Conservation (phyloP, 2,329 filamentous ascomycete species). For the Colletotrichum endophyticum region DNA sequence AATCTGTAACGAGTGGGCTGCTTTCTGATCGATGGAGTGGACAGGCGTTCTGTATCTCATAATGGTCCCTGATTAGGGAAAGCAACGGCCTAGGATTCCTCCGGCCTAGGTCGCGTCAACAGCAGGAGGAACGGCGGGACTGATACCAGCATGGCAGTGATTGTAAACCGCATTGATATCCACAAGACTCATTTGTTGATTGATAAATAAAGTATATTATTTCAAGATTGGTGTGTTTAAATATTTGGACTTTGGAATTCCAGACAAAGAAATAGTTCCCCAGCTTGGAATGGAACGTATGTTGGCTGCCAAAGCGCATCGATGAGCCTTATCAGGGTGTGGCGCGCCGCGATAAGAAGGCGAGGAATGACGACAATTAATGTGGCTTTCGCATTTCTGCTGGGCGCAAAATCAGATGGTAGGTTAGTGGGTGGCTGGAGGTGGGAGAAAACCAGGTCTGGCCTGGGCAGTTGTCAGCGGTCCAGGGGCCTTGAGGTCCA, state of each 20-base stretch:
- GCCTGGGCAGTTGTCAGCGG: neutral
- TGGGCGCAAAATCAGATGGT: neutral
- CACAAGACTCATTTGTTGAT: neutral
- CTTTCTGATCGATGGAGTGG: neutral
- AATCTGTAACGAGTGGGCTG: neutral
- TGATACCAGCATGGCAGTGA: slow-evolving; percentile 13
- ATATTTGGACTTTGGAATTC: neutral
- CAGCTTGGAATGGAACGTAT: neutral
- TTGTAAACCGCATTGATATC: slow-evolving; percentile 14
- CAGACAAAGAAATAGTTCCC: neutral
- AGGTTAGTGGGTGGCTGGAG: neutral
- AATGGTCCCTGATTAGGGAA: neutral
- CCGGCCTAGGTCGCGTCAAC: neutral
- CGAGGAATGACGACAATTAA: neutral
- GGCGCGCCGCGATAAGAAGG: neutral
- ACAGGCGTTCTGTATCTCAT: neutral
- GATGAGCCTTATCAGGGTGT: neutral
- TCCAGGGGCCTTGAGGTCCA: neutral
- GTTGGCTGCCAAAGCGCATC: neutral
- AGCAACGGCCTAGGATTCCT: neutral
- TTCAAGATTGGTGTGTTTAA: neutral
- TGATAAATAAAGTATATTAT: neutral
- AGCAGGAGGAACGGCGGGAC: neutral
- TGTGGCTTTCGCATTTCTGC: neutral
- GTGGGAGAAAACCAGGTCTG: neutral